phyloP scores from a whole-genome alignment of 1,284 basidiomycete genomes.

The Xerocomus minutiporus region DNA sequence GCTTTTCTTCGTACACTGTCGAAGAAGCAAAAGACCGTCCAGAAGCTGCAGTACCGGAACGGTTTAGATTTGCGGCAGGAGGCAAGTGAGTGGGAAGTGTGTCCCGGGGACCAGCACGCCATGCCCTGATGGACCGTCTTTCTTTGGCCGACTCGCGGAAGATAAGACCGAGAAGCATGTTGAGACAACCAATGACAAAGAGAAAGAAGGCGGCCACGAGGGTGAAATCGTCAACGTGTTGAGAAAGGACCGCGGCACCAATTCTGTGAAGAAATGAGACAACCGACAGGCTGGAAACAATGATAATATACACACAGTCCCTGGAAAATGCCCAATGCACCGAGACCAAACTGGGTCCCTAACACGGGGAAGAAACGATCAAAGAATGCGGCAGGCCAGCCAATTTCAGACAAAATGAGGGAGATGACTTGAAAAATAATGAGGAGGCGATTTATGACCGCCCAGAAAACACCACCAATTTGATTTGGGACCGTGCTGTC shows the following conservation, averaged over 20 bases:
- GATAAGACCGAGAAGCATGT: constrained; percentile 73
- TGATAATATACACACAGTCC: constrained; percentile 51
- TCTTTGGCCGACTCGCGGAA: constrained; percentile 61
- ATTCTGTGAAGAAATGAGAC: constrained; percentile 42
- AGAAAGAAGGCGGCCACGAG: constrained; percentile 86
- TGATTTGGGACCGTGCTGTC: constrained; percentile 86
- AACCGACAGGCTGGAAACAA: constrained; percentile 3
- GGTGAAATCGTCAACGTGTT: constrained; percentile 80
- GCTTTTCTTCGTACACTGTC: constrained; percentile 35
- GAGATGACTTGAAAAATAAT: constrained; percentile 79
- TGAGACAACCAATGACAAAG: constrained; percentile 78
- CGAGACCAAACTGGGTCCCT: constrained; percentile 76
- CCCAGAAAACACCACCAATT: constrained; percentile 84
- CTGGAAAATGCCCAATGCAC: constrained; percentile 80
- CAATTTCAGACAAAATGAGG: constrained; percentile 75
- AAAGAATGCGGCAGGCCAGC: constrained; percentile 75
- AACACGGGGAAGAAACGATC: constrained; percentile 80
- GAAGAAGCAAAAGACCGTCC: constrained; percentile 38
- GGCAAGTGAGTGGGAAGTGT: constrained; percentile 47
- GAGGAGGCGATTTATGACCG: constrained; percentile 76
- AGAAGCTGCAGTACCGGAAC: constrained; percentile 26
- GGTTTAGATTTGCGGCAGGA: constrained; percentile 29
- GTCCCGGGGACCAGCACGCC: constrained; percentile 53
- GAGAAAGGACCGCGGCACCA: constrained; percentile 77
- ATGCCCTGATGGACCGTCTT: constrained; percentile 58